phyloP scores from a whole-genome alignment of 1,139 yeast species.

The Eremothecium sinecaudum region DNA sequence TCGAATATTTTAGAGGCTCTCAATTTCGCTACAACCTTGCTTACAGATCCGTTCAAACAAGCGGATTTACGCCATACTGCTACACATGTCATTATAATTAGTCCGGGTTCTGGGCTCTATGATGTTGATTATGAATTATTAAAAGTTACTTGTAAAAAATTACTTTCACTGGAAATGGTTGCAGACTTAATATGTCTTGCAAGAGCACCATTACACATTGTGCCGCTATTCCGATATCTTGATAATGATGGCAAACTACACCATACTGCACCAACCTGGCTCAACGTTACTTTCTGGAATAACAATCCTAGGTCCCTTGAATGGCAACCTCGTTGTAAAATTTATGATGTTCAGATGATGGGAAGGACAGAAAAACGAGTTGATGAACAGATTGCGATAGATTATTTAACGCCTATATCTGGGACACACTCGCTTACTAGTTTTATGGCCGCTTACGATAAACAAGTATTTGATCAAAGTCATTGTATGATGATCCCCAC shows the following conservation, averaged over 20 bases:
- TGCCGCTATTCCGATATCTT: conserved; percentile 74
- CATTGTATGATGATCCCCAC: not conserved
- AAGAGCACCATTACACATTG: conserved; percentile 84
- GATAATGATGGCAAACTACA: conserved; percentile 46
- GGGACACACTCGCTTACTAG: conserved; percentile 34
- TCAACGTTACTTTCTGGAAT: conserved; percentile 83
- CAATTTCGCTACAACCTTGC: conserved; percentile 69
- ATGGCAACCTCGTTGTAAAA: conserved; percentile 90
- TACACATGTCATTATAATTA: conserved; percentile 70
- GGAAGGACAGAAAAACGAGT: conserved; percentile 90
- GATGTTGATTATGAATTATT: conserved; percentile 82
- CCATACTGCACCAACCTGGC: conserved; percentile 89
- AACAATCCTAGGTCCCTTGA: conserved; percentile 41
- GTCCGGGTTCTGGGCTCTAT: conserved; percentile 89
- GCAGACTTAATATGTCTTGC: conserved; percentile 83
- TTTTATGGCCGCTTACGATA: conserved; percentile 57
- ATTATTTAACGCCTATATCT: conserved; percentile 13
- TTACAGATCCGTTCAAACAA: conserved; percentile 72
- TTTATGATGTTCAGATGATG: conserved; percentile 96
- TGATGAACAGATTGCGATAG: conserved; percentile 21
- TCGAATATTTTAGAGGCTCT: conserved; percentile 86
- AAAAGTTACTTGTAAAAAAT: conserved; percentile 62
- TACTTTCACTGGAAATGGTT: conserved; percentile 72
- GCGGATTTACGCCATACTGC: conserved; percentile 83
- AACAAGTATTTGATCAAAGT: conserved; percentile 34